These are phyloP conservation scores for Paratinospora sagittata DNA, from an alignment of 164 flowering plant species.

Conservation along the genomic window DNA sequence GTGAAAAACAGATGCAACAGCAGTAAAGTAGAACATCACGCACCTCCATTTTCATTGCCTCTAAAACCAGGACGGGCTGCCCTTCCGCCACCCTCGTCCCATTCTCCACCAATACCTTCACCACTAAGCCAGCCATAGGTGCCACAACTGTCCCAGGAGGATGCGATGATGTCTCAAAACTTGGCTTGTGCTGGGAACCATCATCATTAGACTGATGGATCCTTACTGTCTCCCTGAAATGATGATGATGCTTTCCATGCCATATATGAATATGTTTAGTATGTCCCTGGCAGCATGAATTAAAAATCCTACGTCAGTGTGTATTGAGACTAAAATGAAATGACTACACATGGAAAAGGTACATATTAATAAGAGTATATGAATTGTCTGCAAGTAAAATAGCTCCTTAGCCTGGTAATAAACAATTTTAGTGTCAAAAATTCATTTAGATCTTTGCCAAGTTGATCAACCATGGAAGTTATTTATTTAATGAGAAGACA, in stretches of 20 bases:
- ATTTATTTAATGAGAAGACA: too few relatives aligned
- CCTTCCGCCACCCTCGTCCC: conserved; percentile 61
- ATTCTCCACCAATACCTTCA: conserved; percentile 69
- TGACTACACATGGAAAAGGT: too few relatives aligned
- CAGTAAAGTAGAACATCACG: conserved; percentile 13
- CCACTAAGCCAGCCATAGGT: conserved; percentile 97
- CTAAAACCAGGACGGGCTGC: conserved; percentile 75
- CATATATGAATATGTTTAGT: conserved; percentile 70
- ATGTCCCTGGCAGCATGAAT: conserved; percentile 38
- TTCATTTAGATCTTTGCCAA: too few relatives aligned
- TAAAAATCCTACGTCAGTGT: neutral
- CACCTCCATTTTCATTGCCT: conserved; percentile 99
- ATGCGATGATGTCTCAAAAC: conserved; percentile 36
- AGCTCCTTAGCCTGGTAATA: too few relatives aligned
- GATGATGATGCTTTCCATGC: conserved; percentile 71
- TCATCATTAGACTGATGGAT: conserved; percentile 45
- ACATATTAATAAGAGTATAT: too few relatives aligned
- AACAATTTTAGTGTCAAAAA: too few relatives aligned
- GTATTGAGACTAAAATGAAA: too few relatives aligned
- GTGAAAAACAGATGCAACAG: conserved; percentile 6
- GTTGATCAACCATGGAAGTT: too few relatives aligned
- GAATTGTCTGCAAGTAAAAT: too few relatives aligned
- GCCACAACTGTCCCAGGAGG: conserved; percentile 78
- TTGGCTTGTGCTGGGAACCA: conserved; percentile 40
- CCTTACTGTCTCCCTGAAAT: conserved; percentile 50